phyloP scores from a whole-genome alignment of 257 asterid genomes.

The Osmanthus fragrans region DNA sequence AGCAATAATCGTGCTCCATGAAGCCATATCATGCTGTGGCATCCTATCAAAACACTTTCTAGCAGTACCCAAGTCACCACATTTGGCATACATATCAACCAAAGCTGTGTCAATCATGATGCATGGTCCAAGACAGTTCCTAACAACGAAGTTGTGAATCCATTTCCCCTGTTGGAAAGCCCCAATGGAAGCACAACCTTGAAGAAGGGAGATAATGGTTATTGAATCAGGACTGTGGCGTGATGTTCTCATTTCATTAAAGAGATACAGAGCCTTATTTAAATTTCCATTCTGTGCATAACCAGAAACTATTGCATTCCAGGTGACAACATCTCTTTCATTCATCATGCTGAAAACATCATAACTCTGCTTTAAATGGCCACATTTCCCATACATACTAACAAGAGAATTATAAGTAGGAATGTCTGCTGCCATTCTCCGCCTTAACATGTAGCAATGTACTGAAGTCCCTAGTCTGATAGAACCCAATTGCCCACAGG shows the following conservation, averaged over 20 bases:
- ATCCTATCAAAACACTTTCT: slow-evolving; percentile 67
- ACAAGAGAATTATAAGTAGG: slow-evolving; percentile 69
- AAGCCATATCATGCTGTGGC: slow-evolving; percentile 55
- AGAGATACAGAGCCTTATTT: slow-evolving; percentile 45
- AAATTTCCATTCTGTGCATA: slow-evolving; percentile 64
- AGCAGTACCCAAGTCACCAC: slow-evolving; percentile 67
- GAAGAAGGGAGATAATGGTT: slow-evolving; percentile 74
- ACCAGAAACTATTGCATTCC: slow-evolving; percentile 81
- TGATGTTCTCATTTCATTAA: slow-evolving; percentile 64
- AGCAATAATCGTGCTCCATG: slow-evolving; percentile 76
- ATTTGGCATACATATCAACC: slow-evolving; percentile 89
- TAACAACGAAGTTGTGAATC: slow-evolving; percentile 65
- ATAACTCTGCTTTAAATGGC: slow-evolving; percentile 52
- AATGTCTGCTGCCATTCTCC: slow-evolving; percentile 46
- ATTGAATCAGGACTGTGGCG: slow-evolving; percentile 62
- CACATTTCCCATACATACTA: slow-evolving; percentile 79
- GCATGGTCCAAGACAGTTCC: slow-evolving; percentile 62
- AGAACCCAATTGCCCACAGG: slow-evolving; percentile 73
- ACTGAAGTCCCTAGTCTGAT: slow-evolving; percentile 56
- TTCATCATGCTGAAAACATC: slow-evolving; percentile 58
- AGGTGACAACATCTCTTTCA: slow-evolving; percentile 71
- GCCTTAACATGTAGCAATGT: slow-evolving; percentile 66
- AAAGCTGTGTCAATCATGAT: slow-evolving; percentile 65
- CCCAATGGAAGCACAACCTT: slow-evolving; percentile 79
- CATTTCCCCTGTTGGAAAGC: slow-evolving; percentile 82